Evolutionary conservation across 169 alveolate genomes (phyloP).

Genomic region (Cyclospora cayetanensis): DNA sequence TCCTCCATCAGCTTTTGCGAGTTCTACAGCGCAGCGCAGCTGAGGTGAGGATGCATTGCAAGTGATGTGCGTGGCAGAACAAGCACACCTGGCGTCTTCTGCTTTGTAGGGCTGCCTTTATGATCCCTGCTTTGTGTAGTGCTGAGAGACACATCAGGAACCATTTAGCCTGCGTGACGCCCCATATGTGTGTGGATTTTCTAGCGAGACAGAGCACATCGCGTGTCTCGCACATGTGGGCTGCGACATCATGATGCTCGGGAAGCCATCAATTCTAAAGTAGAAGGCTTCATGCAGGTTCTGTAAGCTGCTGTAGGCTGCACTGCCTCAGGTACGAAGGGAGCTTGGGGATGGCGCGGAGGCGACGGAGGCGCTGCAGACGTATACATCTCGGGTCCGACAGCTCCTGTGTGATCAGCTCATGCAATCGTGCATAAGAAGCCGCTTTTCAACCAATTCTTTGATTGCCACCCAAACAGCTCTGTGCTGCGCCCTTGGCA

Average conservation of each 20-base stretch:
- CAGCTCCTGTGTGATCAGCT: slow-evolving; percentile 47
- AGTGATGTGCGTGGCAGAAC: too few relatives aligned
- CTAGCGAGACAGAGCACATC: too few relatives aligned
- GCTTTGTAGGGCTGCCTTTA: too few relatives aligned
- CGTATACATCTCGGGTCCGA: not conserved
- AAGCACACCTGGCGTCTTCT: too few relatives aligned
- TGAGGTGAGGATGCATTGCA: not conserved
- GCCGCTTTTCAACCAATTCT: slow-evolving; percentile 38
- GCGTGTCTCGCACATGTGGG: too few relatives aligned
- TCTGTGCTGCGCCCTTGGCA: slow-evolving; percentile 61
- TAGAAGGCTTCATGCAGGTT: too few relatives aligned
- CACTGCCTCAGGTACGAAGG: not conserved
- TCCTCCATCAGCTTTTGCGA: slow-evolving; percentile 51
- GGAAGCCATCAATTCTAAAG: too few relatives aligned
- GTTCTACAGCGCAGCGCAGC: slow-evolving; percentile 4
- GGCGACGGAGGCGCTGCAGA: not conserved
- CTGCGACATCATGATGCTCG: too few relatives aligned
- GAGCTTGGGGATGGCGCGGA: not conserved
- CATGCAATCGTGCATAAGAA: slow-evolving; percentile 26
- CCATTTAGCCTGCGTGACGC: too few relatives aligned
- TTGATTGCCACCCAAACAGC: slow-evolving; percentile 68
- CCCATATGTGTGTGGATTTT: too few relatives aligned
- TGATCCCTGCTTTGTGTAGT: too few relatives aligned
- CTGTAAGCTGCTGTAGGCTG: not conserved
- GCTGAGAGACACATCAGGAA: too few relatives aligned